A percentile compares a stretch with the other conserved stretches of the same genome.
These are phyloP conservation scores for Lipomyces kockii DNA, from an alignment of 805 yeast species.

Conservation along the genomic window DNA sequence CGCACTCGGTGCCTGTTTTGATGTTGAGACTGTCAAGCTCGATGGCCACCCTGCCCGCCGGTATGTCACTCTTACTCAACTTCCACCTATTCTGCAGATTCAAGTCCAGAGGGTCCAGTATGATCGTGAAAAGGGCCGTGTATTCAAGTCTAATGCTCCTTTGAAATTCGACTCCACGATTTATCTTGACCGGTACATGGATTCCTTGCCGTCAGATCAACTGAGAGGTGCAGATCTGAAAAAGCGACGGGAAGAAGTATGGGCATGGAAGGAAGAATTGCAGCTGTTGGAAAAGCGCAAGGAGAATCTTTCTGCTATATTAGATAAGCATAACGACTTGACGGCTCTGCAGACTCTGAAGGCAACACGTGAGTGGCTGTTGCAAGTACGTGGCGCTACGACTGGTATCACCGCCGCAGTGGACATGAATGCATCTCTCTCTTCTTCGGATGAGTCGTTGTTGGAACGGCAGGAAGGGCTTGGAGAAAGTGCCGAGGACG, in stretches of 20 bases:
- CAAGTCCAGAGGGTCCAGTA: slow-evolving; percentile 94
- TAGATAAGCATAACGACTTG: slow-evolving; percentile 17
- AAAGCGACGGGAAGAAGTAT: slow-evolving; percentile 58
- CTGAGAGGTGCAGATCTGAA: slow-evolving; percentile 53
- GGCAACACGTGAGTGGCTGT: slow-evolving; percentile 32
- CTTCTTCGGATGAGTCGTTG: neutral
- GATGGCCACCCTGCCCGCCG: slow-evolving; percentile 75
- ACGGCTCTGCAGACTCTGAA: slow-evolving; percentile 23
- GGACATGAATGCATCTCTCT: neutral
- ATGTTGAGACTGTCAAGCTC: slow-evolving; percentile 68
- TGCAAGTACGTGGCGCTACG: slow-evolving; percentile 15
- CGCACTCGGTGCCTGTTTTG: slow-evolving; percentile 82
- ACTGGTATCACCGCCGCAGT: slow-evolving; percentile 1
- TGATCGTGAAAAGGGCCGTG: slow-evolving; percentile 71
- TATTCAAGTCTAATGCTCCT: slow-evolving; percentile 82
- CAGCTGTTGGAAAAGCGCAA: slow-evolving; percentile 52
- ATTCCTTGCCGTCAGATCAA: slow-evolving; percentile 45
- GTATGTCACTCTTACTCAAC: slow-evolving; percentile 66
- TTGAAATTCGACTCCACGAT: slow-evolving; percentile 77
- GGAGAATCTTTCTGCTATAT: slow-evolving; percentile 43
- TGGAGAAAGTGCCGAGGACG: neutral
- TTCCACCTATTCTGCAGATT: slow-evolving; percentile 84
- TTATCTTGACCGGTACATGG: slow-evolving; percentile 86
- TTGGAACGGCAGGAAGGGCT: slow-evolving; percentile 10
- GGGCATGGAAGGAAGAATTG: slow-evolving; percentile 64